These are phyloP conservation scores for Craterostigma plantagineum DNA, from an alignment of 257 asterid species.

Conservation along the genomic window DNA sequence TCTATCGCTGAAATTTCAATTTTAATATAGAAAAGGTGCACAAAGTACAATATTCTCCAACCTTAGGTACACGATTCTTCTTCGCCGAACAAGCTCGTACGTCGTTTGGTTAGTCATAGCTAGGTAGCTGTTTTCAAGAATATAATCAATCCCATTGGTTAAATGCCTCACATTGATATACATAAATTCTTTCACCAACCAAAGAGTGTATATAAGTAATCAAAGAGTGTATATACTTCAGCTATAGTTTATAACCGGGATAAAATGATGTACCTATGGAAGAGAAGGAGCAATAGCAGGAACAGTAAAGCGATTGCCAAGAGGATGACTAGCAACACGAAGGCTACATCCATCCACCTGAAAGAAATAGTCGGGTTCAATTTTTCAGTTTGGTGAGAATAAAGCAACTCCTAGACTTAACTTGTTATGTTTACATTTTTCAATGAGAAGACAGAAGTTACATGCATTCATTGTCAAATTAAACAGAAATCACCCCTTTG, in stretches of 20 bases:
- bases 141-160: no score
- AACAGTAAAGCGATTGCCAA: slow-evolving; percentile 44
- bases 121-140: slow-evolving; percentile 50
- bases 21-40: no score
- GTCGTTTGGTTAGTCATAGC: slow-evolving; percentile 87
- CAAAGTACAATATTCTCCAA: slow-evolving; percentile 4
- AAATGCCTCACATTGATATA: no score
- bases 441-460: no score
- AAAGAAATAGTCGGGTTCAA: slow-evolving; percentile 14
- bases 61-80: slow-evolving; percentile 78
- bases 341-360: slow-evolving; percentile 76
- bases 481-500: no score
- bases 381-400: background rate
- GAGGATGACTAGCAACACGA: slow-evolving; percentile 49
- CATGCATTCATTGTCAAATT: no score
- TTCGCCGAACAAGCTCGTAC: slow-evolving; percentile 79
- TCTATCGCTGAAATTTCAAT: no score
- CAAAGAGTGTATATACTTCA: no score
- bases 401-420: slow-evolving; percentile 1
- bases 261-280: slow-evolving; percentile 32
- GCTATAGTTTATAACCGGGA: background rate
- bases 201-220: no score
- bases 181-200: no score
- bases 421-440: background rate
- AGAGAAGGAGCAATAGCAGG: slow-evolving; percentile 71